Base-by-base conservation (phyloP, 495 filamentous ascomycete genomes). In the Penicillium goetzii region DNA sequence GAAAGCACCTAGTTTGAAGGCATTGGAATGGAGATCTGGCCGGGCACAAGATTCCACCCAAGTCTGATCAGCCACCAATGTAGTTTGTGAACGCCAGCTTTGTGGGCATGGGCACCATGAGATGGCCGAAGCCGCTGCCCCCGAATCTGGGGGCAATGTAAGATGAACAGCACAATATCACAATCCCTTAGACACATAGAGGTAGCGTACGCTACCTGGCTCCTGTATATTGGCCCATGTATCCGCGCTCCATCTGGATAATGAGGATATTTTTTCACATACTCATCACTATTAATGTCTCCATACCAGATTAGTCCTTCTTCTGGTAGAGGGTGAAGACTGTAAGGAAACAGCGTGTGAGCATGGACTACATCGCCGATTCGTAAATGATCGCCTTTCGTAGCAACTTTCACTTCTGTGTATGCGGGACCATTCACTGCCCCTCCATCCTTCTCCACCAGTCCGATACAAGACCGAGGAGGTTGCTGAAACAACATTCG, bases 401-500 rank as follows among this genome's bases (percentile, higher is more conserved):
- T 32, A 8, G 4, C 4, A 12, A 38, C 17, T 55, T 38, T 55
- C 6, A 38, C 32, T 38, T 55, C 32, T 3, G 52, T 55, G 32
- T 55, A 55, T 38, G 52, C 52, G 8, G 52, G 32, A 3, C 52
- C 52, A 38, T 55, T 1, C 6, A 55, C 52, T 34, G 2, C 32
- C 52, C 8, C n/a, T 49, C 28, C n/a, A 28, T 47, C 41, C 17
- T 38, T 63, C 19, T 63, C 30, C 15, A 63, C 30, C 17, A 63
- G 11, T 32, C 61, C 61, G 54, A 64, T 59, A 34, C 28, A 40
- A 9, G 40, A 60, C 25, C 25, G 40, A n/a, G 69, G 69, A 60
- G 69, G 69, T 45, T 72, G 69, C 28, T 62, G 69, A 43, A 71
- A 55, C 19, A 71, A 61, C 63, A 72, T 69, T 21, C 55, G 61